Conservation (phyloP, 1,284 basidiomycete genomes). For the Pseudozyma thailandica region DNA sequence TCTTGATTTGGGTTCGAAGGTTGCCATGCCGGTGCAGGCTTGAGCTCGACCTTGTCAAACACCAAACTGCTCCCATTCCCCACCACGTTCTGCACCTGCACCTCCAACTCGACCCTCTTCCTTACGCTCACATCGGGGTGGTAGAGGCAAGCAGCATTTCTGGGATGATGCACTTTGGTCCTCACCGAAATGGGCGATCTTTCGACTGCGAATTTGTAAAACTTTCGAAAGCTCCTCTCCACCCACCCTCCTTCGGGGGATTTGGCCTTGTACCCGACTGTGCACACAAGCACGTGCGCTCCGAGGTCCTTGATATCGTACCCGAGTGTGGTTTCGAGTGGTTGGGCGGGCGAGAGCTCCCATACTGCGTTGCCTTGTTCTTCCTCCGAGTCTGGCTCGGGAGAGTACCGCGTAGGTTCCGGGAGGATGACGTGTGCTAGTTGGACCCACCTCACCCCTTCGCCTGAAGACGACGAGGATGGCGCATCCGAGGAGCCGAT, state of each 20-base stretch:
- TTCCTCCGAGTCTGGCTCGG: conserved; percentile 2
- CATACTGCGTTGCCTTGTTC: conserved; percentile 7
- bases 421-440: conserved; percentile 33
- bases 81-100: conserved; percentile 63
- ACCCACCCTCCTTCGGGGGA: conserved; percentile 20
- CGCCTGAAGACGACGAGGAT: background rate
- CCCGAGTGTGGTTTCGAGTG: conserved; percentile 45
- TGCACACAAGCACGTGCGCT: conserved; percentile 62
- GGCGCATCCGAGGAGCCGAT: conserved; percentile 21
- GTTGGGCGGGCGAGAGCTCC: conserved; percentile 14
- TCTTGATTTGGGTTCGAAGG: too few species aligned
- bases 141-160: conserved; percentile 25
- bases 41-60: conserved; percentile 52
- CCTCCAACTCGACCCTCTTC: conserved; percentile 60
- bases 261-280: conserved; percentile 55
- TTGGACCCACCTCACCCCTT: conserved; percentile 23
- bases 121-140: conserved; percentile 38
- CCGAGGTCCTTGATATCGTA: conserved; percentile 67
- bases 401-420: conserved; percentile 8
- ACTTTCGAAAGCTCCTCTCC: conserved; percentile 60
- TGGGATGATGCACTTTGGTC: conserved; percentile 63
- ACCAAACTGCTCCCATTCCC: conserved; percentile 32
- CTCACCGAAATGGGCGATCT: conserved; percentile 59
- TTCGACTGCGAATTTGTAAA: conserved; percentile 54
- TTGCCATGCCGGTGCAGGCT: conserved; percentile 31